A percentile compares a stretch with the other conserved stretches of the same genome.
Evolutionary conservation across 805 yeast genomes (phyloP).

Genomic region (Zygoascus bituminiphila): DNA sequence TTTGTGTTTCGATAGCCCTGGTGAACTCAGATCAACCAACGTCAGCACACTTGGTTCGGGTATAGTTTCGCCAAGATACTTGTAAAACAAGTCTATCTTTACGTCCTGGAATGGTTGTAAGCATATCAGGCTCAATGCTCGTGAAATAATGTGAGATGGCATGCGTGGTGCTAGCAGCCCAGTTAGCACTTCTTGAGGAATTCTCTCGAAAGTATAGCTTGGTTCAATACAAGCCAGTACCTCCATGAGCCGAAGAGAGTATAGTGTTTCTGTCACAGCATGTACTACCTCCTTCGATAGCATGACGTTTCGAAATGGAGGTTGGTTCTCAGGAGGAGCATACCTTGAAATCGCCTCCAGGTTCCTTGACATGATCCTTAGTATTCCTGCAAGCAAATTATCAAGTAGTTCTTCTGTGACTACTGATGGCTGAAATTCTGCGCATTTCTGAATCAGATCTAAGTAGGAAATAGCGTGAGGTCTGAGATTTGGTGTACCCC

Average conservation of each 20-base stretch:
- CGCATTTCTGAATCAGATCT: not conserved
- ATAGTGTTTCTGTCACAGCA: conserved; percentile 3
- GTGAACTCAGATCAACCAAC: not conserved
- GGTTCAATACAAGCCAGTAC: conserved; percentile 2
- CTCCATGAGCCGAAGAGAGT: conserved; percentile 8
- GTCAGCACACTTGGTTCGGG: not conserved
- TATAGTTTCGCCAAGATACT: not conserved
- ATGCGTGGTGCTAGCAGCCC: conserved; percentile 1
- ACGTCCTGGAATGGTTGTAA: not conserved
- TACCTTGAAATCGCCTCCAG: not conserved
- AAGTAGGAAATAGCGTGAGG: not conserved
- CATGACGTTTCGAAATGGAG: conserved; percentile 5
- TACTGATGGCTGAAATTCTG: not conserved
- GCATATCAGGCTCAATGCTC: not conserved
- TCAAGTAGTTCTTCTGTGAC: not conserved
- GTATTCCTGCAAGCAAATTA: not conserved
- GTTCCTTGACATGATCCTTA: not conserved
- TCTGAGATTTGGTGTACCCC: no score
- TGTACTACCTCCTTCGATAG: conserved; percentile 2
- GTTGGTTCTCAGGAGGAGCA: not conserved
- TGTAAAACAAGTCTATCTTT: not conserved
- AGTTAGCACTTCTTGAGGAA: not conserved
- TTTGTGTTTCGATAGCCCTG: not conserved
- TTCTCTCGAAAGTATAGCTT: not conserved
- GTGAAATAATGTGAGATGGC: conserved; percentile 2